Conservation (phyloP, 2,329 filamentous ascomycete species). For the Paecilomyces sp. region DNA sequence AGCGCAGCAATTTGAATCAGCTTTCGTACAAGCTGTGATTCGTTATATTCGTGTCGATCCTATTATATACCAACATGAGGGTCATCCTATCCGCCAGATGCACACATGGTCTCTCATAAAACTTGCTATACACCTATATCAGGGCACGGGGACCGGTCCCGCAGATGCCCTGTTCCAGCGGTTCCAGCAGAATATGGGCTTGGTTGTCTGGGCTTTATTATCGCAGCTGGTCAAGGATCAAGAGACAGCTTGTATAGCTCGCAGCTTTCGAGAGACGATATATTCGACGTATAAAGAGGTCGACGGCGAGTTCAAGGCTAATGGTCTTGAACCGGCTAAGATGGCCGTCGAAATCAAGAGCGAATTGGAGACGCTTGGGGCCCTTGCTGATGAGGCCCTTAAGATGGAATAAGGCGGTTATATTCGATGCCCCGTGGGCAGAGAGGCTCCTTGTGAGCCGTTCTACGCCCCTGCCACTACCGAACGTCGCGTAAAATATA, state of each 20-base stretch:
- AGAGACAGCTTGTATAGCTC: conserved; percentile 19
- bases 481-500: background rate
- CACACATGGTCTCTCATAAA: conserved; percentile 32
- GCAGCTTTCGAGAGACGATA: conserved; percentile 21
- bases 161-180: conserved; percentile 13
- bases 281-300: conserved; percentile 18
- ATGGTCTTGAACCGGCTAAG: conserved; percentile 18
- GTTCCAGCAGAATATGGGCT: conserved; percentile 20
- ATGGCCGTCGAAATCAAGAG: conserved; percentile 17
- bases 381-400: conserved; percentile 18
- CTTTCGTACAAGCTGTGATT: conserved; percentile 46
- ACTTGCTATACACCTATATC: conserved; percentile 20
- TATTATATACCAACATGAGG: conserved; percentile 39
- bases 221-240: conserved; percentile 18
- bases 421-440: background rate
- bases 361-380: conserved; percentile 46
- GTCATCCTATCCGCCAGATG: conserved; percentile 50
- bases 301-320: conserved; percentile 17
- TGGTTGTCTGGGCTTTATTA: conserved; percentile 28
- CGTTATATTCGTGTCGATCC: conserved; percentile 47
- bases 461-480: no score
- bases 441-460: no score
- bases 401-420: conserved; percentile 9
- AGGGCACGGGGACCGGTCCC: conserved; percentile 12
- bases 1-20: conserved; percentile 35